Evolutionary conservation across 176 grass and related monocot species (phyloP).

Genomic region (Cenchrus fungigraminus): DNA sequence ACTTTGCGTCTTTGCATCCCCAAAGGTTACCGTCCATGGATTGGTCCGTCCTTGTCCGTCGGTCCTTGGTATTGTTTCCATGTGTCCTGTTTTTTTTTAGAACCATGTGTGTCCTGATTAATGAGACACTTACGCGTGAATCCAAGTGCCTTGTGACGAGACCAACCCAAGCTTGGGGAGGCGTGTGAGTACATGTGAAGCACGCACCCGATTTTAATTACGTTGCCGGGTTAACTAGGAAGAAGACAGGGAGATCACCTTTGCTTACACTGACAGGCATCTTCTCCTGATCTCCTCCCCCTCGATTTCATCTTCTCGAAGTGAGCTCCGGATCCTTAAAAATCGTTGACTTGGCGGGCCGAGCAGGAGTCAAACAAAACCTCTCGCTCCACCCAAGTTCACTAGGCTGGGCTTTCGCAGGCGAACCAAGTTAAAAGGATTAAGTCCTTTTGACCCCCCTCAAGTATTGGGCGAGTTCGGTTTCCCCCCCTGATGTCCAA

Average conservation of each 20-base stretch:
- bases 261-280: constrained; percentile 42
- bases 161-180: constrained; percentile 25
- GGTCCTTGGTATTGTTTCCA: not conserved
- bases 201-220: constrained; percentile 31
- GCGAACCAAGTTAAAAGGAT: not conserved
- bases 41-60: constrained; percentile 10
- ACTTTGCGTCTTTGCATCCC: not conserved
- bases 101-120: constrained; percentile 6
- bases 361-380: constrained; percentile 27
- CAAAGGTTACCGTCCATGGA: not conserved
- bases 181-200: constrained; percentile 45
- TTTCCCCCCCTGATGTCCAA: no score
- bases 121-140: constrained; percentile 18
- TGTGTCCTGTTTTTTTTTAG: no score
- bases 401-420: not conserved
- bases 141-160: not conserved
- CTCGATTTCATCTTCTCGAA: constrained; percentile 45
- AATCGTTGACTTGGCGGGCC: constrained; percentile 32
- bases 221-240: constrained; percentile 18
- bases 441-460: no score
- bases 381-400: not conserved
- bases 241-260: constrained; percentile 34
- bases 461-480: no score
- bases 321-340: not conserved
- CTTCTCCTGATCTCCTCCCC: constrained; percentile 36